Percentiles rank a stretch among this genome's conserved stretches.
Evolutionary conservation across 768 basidiomycete genomes (phyloP).

Genomic region (Kwoniella dendrophila): DNA sequence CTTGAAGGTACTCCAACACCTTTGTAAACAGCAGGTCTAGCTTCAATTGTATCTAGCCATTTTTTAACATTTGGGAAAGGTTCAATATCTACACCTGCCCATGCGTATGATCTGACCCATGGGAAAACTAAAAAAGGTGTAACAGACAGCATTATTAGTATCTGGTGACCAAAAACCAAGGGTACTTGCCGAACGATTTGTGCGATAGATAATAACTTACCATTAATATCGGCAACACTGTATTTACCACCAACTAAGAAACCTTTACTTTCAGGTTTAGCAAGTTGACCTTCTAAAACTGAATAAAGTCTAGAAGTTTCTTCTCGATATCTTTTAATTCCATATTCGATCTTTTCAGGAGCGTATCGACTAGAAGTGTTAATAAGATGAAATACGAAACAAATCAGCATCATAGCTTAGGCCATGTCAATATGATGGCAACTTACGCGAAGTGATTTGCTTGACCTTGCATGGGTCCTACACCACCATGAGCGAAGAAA

Average conservation of each 20-base stretch:
- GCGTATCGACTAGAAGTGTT: slow-evolving; percentile 45
- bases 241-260: slow-evolving; percentile 76
- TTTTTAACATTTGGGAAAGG: slow-evolving; percentile 68
- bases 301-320: slow-evolving; percentile 81
- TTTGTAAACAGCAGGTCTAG: slow-evolving; percentile 53
- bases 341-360: slow-evolving; percentile 54
- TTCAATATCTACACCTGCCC: slow-evolving; percentile 65
- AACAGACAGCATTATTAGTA: background rate
- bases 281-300: slow-evolving; percentile 79
- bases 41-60: slow-evolving; percentile 59
- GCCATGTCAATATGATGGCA: background rate
- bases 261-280: slow-evolving; percentile 63
- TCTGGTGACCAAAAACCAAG: background rate
- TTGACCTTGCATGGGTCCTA: slow-evolving; percentile 82
- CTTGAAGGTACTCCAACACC: slow-evolving; percentile 54
- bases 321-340: slow-evolving; percentile 67
- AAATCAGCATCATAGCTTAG: background rate
- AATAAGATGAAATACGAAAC: background rate
- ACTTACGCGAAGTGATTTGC: slow-evolving; percentile 76
- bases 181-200: background rate
- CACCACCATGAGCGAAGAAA: slow-evolving; percentile 66
- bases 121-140: slow-evolving; percentile 36
- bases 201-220: slow-evolving; percentile 29
- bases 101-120: slow-evolving; percentile 63
- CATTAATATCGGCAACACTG: slow-evolving; percentile 63